Conservation (phyloP, 1,284 basidiomycete species). For the Pascua sp. region DNA sequence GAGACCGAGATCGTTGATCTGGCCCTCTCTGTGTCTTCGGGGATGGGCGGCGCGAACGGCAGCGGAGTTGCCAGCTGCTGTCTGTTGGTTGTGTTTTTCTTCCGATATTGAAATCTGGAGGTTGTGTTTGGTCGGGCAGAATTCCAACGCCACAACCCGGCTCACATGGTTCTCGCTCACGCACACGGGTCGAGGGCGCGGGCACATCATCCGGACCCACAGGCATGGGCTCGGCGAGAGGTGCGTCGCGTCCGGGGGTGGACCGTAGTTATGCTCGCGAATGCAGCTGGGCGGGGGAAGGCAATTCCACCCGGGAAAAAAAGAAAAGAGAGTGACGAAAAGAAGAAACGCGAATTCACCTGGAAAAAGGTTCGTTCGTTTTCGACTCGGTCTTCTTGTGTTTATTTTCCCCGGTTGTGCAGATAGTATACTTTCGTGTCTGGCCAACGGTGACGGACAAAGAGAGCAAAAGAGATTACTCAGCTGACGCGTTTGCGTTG, state of each 20-base stretch:
- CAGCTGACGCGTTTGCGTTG: too few species aligned
- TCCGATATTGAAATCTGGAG: background rate
- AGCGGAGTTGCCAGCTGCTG: background rate
- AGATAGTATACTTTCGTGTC: too few species aligned
- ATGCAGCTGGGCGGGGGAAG: constrained; percentile 30
- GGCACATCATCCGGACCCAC: constrained; percentile 11
- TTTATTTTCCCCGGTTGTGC: background rate
- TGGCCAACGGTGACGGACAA: too few species aligned
- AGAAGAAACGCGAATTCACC: background rate
- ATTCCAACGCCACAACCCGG: constrained; percentile 27
- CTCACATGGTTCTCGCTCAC: constrained; percentile 20
- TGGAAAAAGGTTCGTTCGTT: too few species aligned
- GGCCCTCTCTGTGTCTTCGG: background rate
- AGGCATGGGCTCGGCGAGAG: constrained; percentile 16
- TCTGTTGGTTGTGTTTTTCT: background rate
- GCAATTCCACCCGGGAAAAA: constrained; percentile 8
- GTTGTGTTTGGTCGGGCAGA: background rate
- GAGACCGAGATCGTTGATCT: constrained; percentile 9
- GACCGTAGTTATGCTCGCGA: constrained; percentile 19
- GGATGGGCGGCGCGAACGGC: background rate
- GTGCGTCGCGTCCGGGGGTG: constrained; percentile 2
- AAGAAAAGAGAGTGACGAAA: background rate
- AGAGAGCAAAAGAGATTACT: too few species aligned
- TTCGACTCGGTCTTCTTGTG: background rate
- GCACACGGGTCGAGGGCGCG: constrained; percentile 13